Base-by-base conservation (phyloP, 257 asterid genomes). In the Petunia secreta region DNA sequence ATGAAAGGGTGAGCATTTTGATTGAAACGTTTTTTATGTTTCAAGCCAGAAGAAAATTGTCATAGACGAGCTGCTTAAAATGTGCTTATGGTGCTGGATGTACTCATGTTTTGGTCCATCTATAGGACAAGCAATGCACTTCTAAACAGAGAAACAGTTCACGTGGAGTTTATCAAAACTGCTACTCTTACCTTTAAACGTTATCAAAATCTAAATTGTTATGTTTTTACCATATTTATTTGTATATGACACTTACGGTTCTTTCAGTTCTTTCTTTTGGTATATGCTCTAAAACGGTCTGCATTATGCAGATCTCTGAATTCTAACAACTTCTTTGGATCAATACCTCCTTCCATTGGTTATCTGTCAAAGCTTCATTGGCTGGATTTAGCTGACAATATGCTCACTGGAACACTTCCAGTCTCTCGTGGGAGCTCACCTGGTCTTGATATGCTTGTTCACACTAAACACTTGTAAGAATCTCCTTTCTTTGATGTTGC, bases 321-420 rank as follows among this genome's bases (percentile, higher is more conserved):
- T 83, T 84, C 81, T 9, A 93, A 93, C 90, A 88, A 81, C 73
- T 94, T 95, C 73, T 66, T 84, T 79, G 99, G 95, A 54, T 77
- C 5, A 62, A 96, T 96, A 84, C 99, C 99, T 34, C 85, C 92
- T 81, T 77, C 92, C 5, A 75, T 94, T 57, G 99, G 99, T 54
- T 36, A 62, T 58, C 82, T 94, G 75, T 63, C 85, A 25, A 81
- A 82, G 11, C 97, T 96, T 64, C 58, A 13, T 83, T 92, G 97
- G 99, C 87, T 96, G 80, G 99, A 96, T 87, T 44, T 96, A 77
- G 98, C 98, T 39, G 97, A 94, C 81, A 96, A 96, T 87, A 82
- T 6, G 86, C 92, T 96, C 69, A 86, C 78, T 10, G 99, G 99
- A 54, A 80, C 82, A 39, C 85, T 96, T 88, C 99, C 99, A 0